Percentiles rank a stretch among this genome's conserved stretches.
Conservation (phyloP, 768 basidiomycete species). For the Daedalea quercina region DNA sequence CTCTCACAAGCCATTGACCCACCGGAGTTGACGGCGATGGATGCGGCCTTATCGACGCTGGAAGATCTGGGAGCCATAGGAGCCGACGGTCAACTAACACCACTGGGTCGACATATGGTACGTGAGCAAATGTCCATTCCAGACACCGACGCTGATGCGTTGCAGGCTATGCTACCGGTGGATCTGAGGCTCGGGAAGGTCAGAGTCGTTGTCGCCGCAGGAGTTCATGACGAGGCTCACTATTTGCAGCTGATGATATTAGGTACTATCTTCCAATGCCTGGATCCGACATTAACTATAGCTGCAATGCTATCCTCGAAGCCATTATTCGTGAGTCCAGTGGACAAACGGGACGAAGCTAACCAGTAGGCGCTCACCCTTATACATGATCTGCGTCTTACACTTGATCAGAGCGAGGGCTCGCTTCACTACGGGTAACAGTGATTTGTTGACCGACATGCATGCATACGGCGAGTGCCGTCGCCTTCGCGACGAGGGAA, state of each 20-base stretch:
- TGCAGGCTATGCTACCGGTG: constrained; percentile 75
- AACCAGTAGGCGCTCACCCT: constrained; percentile 39
- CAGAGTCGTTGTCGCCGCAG: background rate
- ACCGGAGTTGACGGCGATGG: constrained; percentile 67
- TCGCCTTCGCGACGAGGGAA: constrained; percentile 42
- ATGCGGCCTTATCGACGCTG: constrained; percentile 67
- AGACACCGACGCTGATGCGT: background rate
- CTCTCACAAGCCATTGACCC: constrained; percentile 77
- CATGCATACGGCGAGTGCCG: constrained; percentile 66
- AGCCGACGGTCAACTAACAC: constrained; percentile 56
- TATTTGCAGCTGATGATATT: constrained; percentile 76
- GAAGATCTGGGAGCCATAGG: constrained; percentile 76
- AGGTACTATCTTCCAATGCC: constrained; percentile 75
- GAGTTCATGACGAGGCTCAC: background rate
- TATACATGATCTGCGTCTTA: background rate
- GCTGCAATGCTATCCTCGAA: constrained; percentile 83
- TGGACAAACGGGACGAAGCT: constrained; percentile 81
- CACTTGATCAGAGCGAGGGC: constrained; percentile 53
- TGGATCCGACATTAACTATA: constrained; percentile 76
- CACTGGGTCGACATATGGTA: constrained; percentile 78
- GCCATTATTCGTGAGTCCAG: constrained; percentile 74
- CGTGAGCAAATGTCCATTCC: constrained; percentile 24
- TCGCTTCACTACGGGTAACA: constrained; percentile 62
- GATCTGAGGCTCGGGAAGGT: constrained; percentile 87
- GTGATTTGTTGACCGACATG: constrained; percentile 81